Percentiles rank a stretch among this genome's conserved stretches.
phyloP scores from a whole-genome alignment of 2,329 filamentous ascomycete species.

The Aspergillus hiratsukae region DNA sequence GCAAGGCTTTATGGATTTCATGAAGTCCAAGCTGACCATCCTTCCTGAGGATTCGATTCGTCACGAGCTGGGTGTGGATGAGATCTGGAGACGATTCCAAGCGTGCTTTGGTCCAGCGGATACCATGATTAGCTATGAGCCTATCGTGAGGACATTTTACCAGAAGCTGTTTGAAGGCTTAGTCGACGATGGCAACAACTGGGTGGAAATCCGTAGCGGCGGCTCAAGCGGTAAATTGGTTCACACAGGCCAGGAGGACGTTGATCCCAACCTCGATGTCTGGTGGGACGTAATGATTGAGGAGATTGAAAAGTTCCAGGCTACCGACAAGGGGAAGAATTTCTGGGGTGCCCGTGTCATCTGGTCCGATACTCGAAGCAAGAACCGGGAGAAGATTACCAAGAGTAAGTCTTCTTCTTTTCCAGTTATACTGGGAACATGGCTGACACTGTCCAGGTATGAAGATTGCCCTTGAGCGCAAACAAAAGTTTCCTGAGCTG shows the following conservation, averaged over 20 bases:
- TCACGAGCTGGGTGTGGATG: conserved; percentile 78
- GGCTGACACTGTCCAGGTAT: conserved; percentile 69
- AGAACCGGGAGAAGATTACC: conserved; percentile 2
- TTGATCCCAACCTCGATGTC: conserved; percentile 63
- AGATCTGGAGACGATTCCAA: conserved; percentile 77
- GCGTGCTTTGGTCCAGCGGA: conserved; percentile 68
- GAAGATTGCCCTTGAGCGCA: conserved; percentile 78
- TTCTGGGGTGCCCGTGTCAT: conserved; percentile 84
- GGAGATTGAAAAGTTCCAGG: conserved; percentile 70
- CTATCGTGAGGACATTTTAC: conserved; percentile 73
- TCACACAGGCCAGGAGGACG: conserved; percentile 58
- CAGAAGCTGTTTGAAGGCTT: conserved; percentile 64
- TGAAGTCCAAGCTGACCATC: conserved; percentile 67
- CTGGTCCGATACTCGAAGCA: conserved; percentile 67
- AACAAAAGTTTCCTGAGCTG: conserved; percentile 69
- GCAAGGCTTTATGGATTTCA: conserved; percentile 68
- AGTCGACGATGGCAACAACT: conserved; percentile 72
- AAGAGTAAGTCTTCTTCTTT: conserved; percentile 1
- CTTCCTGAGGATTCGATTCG: conserved; percentile 66
- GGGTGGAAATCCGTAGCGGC: conserved; percentile 72
- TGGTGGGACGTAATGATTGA: conserved; percentile 65
- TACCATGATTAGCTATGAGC: conserved; percentile 77
- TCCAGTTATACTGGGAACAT: conserved; percentile 11
- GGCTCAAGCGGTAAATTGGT: conserved; percentile 68
- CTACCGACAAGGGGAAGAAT: conserved; percentile 59